phyloP scores from a whole-genome alignment of 495 filamentous ascomycete species.

The Terfezia boudieri region DNA sequence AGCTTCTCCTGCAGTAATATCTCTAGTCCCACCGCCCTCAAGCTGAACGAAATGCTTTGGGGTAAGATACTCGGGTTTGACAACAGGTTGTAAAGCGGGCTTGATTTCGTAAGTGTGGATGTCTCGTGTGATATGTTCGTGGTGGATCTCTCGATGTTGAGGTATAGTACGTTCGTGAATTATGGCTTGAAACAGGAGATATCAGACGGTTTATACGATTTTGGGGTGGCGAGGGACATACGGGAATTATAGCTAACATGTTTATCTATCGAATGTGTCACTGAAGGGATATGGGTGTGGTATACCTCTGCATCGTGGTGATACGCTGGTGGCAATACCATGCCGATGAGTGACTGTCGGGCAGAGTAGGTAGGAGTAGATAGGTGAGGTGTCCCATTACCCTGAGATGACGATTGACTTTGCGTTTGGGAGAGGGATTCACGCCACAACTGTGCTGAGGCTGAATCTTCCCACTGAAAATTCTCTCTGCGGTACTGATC shows the following conservation, averaged over 20 bases:
- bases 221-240: background rate
- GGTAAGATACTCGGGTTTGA: background rate
- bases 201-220: background rate
- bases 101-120: background rate
- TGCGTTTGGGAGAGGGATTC: background rate
- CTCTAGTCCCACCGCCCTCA: background rate
- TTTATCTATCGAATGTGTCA: background rate
- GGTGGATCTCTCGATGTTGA: background rate
- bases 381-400: background rate
- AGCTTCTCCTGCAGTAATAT: background rate
- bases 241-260: background rate
- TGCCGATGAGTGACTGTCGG: background rate
- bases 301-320: background rate
- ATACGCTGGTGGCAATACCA: background rate
- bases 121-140: background rate
- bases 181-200: background rate
- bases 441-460: background rate
- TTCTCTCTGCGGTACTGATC: background rate
- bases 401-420: background rate
- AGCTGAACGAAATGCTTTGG: background rate
- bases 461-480: background rate
- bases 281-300: background rate
- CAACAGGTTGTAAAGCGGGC: background rate
- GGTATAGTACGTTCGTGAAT: background rate
- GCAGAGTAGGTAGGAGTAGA: background rate